A percentile compares a stretch with the other conserved stretches of the same genome.
phyloP scores from a whole-genome alignment of 129 eudicot species.

The Flaveria ramosissima region DNA sequence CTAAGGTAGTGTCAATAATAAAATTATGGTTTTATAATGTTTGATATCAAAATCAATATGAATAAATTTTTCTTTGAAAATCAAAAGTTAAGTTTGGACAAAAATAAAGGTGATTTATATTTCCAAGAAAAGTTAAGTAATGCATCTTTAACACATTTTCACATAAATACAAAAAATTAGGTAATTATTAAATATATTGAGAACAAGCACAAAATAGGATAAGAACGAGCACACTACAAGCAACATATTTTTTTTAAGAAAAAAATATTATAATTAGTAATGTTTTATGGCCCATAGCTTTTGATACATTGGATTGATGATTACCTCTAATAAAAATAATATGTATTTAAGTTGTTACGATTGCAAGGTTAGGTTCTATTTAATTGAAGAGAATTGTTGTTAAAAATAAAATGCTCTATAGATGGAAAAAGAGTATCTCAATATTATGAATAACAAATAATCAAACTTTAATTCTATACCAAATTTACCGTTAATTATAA shows the following conservation, averaged over 20 bases:
- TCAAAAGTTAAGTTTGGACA: background rate
- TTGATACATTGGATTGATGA: no score
- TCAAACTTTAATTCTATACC: background rate
- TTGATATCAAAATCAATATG: background rate
- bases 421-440: no score
- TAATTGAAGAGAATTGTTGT: no score
- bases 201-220: background rate
- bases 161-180: background rate
- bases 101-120: background rate
- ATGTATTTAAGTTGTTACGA: background rate
- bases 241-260: background rate
- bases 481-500: background rate
- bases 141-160: background rate
- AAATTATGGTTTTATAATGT: background rate
- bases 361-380: no score
- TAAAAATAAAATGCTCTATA: no score
- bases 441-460: no score
- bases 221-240: constrained; percentile 23
- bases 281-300: background rate
- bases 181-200: background rate
- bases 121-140: background rate
- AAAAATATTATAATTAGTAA: background rate
- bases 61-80: background rate
- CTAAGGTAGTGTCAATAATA: no score
- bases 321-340: background rate